Evolutionary conservation across 768 basidiomycete genomes (phyloP).

Genomic region (Lactarius akahatsu): DNA sequence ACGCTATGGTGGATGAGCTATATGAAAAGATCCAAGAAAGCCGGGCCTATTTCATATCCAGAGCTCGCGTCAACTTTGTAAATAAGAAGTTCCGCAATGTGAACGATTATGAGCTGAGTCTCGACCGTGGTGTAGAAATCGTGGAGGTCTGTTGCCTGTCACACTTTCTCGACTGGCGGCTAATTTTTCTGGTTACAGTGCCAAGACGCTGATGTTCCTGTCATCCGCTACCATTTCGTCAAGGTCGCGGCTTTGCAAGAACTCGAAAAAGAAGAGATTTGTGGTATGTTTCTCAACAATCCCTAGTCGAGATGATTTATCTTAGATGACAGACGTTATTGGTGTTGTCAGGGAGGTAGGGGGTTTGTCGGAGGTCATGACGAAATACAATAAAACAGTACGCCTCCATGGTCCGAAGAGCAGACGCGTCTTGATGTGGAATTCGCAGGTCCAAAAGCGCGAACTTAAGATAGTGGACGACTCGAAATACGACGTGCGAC

Average conservation of each 20-base stretch:
- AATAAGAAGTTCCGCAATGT: slow-evolving; percentile 96
- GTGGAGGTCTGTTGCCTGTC: slow-evolving; percentile 59
- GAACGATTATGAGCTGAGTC: slow-evolving; percentile 89
- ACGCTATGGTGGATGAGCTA: slow-evolving; percentile 75
- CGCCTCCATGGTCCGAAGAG: neutral
- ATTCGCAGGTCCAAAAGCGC: slow-evolving; percentile 73
- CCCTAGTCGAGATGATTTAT: neutral
- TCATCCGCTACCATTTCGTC: slow-evolving; percentile 82
- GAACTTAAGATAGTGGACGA: slow-evolving; percentile 88
- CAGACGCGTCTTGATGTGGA: neutral
- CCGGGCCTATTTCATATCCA: slow-evolving; percentile 89
- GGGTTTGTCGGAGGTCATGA: slow-evolving; percentile 65
- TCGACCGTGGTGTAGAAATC: slow-evolving; percentile 83
- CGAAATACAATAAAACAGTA: slow-evolving; percentile 69
- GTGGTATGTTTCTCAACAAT: slow-evolving; percentile 52
- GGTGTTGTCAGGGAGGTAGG: slow-evolving; percentile 80
- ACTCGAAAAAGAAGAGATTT: slow-evolving; percentile 73
- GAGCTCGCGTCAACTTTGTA: slow-evolving; percentile 88
- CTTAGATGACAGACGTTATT: slow-evolving; percentile 66
- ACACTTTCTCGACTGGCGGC: neutral
- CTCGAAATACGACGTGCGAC: slow-evolving; percentile 69
- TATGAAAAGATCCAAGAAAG: slow-evolving; percentile 87
- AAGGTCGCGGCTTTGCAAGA: slow-evolving; percentile 59
- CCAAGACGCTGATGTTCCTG: slow-evolving; percentile 74
- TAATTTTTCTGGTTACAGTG: slow-evolving; percentile 52